Evolutionary conservation across 202 grass and related monocot species (phyloP), one percentile per base, ranked within the genome.

Genomic region (Elaeis oleifera): DNA sequence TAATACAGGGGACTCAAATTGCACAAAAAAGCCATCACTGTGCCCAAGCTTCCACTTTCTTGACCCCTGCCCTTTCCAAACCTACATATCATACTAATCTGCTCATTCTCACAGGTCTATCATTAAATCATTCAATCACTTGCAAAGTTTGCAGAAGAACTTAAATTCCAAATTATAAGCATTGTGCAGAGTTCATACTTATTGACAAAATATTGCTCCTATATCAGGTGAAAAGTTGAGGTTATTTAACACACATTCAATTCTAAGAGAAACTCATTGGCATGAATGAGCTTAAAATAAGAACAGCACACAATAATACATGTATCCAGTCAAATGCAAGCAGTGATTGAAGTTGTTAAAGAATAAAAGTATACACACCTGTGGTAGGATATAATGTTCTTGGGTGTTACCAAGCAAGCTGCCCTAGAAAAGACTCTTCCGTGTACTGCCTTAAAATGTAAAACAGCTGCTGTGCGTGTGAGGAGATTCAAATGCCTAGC

Each of bases 11-110:
- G 84, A 85, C 57, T 97, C 92, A 75, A 97, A 97, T 74, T 97
- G 92, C 61, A 97, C 81, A 77, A 97, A 97, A 74, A 97, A 97
- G 19, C 92, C 92, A 50, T 97, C 84, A 69, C 61, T 97, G 77
- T 97, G 92, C 24, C 86, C 88, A 81, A 97, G 72, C 77, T 92
- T 97, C 92, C 92, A 97, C 74, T 92, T 97, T 58, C 92, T 85
- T 55, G 84, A 97, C 53, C 92, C 92, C 26, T 86, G 82, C 16
- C 92, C 92, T 86, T 97, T 91, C 92, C 92, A 92, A 15, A 97
- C 92, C 92, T 97, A 70, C 29, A 74, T 57, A 57, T 49, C 24
- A 60, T 27, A 56, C 22, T 6, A 49, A 13, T 59, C 17, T 68
- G 29, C 18, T 6, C 5, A 17, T 4, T 52, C 17, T 14, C 32